Conservation (phyloP, 352 stramenopile genomes). For the Phytopythium helicoides region DNA sequence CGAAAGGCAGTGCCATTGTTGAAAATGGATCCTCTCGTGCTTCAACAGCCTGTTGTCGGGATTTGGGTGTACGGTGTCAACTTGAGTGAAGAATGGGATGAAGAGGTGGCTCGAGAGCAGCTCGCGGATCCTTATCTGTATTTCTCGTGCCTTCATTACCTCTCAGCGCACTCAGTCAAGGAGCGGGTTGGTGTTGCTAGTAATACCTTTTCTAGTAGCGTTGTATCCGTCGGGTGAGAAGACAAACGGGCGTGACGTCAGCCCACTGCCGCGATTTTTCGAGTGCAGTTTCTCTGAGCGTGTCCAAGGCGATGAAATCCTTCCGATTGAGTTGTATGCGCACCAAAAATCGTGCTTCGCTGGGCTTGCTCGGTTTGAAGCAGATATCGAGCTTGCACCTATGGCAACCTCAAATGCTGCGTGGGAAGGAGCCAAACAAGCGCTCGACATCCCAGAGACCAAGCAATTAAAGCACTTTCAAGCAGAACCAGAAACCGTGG, state of each 20-base stretch:
- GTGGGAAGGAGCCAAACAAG: conserved; percentile 34
- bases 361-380: conserved; percentile 50
- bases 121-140: conserved; percentile 57
- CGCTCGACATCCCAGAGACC: conserved; percentile 27
- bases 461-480: neutral
- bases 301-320: conserved; percentile 8
- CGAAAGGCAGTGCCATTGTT: conserved; percentile 74
- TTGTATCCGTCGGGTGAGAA: conserved; percentile 37
- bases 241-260: conserved; percentile 11
- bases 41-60: conserved; percentile 64
- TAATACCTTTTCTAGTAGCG: conserved; percentile 67
- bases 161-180: conserved; percentile 51
- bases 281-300: conserved; percentile 46
- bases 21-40: conserved; percentile 66
- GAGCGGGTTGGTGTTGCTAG: conserved; percentile 49
- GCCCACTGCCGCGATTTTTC: conserved; percentile 65
- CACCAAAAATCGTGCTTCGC: conserved; percentile 45
- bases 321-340: conserved; percentile 40
- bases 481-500: neutral
- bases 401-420: conserved; percentile 23
- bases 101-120: conserved; percentile 23
- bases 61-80: conserved; percentile 72
- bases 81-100: conserved; percentile 51
- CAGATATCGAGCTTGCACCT: conserved; percentile 47
- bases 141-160: conserved; percentile 51